Conservation (phyloP, 1,284 basidiomycete genomes). For the Stereum hirsutum region DNA sequence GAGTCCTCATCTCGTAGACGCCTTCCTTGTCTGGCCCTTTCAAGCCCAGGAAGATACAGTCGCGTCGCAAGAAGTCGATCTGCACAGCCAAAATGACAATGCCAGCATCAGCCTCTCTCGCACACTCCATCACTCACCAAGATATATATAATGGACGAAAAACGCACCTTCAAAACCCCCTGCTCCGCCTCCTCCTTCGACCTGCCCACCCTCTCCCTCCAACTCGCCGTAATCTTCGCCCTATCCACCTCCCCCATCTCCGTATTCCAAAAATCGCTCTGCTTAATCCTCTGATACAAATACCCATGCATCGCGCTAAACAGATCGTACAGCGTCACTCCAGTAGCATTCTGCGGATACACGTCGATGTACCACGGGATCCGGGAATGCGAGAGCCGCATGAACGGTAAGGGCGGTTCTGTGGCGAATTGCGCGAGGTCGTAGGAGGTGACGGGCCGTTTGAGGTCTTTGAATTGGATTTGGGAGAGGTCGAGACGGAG, state of each 20-base stretch:
- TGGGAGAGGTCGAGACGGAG: slow-evolving; percentile 6
- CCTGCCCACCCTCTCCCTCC: slow-evolving; percentile 26
- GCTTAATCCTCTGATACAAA: slow-evolving; percentile 19
- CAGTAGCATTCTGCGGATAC: slow-evolving; percentile 24
- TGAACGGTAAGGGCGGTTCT: slow-evolving; percentile 10
- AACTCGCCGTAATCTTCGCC: slow-evolving; percentile 21
- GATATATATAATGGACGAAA: slow-evolving; percentile 26
- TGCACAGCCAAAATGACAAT: no score
- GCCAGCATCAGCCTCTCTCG: no score
- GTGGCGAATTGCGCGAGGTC: slow-evolving; percentile 11
- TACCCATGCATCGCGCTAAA: slow-evolving; percentile 28
- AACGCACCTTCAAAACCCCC: slow-evolving; percentile 34
- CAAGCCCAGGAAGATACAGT: slow-evolving; percentile 30
- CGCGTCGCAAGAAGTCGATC: slow-evolving; percentile 33
- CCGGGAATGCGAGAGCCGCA: slow-evolving; percentile 11
- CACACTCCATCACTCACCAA: no score
- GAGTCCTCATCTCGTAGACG: slow-evolving; percentile 36
- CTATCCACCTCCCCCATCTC: slow-evolving; percentile 28
- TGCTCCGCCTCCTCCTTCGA: slow-evolving; percentile 18
- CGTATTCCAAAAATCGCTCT: slow-evolving; percentile 27
- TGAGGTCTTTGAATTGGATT: slow-evolving; percentile 9
- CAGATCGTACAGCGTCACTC: slow-evolving; percentile 46
- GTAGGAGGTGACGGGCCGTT: slow-evolving; percentile 9
- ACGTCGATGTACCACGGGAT: slow-evolving; percentile 13
- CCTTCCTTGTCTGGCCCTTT: slow-evolving; percentile 29